Evolutionary conservation across 805 yeast genomes (phyloP).

Genomic region (Danielia oregonensis): DNA sequence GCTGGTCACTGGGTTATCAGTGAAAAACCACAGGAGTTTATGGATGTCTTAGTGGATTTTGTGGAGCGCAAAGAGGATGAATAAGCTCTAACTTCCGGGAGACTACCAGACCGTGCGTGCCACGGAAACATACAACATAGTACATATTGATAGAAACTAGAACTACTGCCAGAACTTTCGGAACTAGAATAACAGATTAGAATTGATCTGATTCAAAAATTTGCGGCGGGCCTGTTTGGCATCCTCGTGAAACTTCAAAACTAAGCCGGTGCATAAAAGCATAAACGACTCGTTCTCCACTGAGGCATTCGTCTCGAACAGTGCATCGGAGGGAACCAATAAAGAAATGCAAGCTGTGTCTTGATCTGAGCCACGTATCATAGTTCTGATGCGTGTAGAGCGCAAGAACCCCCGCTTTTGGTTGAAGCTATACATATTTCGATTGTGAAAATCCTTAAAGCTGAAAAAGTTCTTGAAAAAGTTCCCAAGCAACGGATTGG

Average conservation of each 20-base stretch:
- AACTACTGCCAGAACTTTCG: too few species aligned
- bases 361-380: background rate
- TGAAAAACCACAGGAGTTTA: slow-evolving; percentile 78
- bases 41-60: slow-evolving; percentile 58
- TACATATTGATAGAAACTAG: too few species aligned
- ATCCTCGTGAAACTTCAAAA: background rate
- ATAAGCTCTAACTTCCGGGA: too few species aligned
- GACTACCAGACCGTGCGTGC: too few species aligned
- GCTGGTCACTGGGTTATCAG: slow-evolving; percentile 93
- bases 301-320: background rate
- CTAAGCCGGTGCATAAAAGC: background rate
- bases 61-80: slow-evolving; percentile 46
- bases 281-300: background rate
- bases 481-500: background rate
- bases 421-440: background rate
- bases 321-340: background rate
- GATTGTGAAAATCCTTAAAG: background rate
- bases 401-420: background rate
- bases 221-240: too few species aligned
- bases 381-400: background rate
- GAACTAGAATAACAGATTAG: too few species aligned
- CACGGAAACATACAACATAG: too few species aligned
- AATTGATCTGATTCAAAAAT: too few species aligned
- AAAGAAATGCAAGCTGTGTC: background rate
- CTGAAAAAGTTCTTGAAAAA: background rate